Evolutionary conservation across 805 yeast genomes (phyloP), one percentile per base, ranked within the genome.

Genomic region (Saturnispora sanitii): DNA sequence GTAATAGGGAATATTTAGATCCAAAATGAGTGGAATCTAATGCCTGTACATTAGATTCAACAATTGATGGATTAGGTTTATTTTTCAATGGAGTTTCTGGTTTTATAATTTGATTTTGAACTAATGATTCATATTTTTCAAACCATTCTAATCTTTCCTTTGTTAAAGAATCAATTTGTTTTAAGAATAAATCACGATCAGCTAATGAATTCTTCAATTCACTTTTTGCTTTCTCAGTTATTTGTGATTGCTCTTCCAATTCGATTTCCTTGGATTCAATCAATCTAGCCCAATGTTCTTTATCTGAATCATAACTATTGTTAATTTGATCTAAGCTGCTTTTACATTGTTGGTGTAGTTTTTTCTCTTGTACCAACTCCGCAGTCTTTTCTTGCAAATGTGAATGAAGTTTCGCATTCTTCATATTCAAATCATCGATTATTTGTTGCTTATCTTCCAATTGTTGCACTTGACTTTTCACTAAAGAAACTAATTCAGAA

Each of bases 1-100:
- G 33, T 11, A 46, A 30, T 4, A 12, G 6, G 3, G 34, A 13
- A 18, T 34, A 41, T 15, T 16, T 6, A 2, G 21, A 17, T 4
- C 45, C 43, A 33, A 43, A 39, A 12, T 42, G 41, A 11, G 11
- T 40, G 16, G 16, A 27, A 27, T 27, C 30, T 27, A 7, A n/a
- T n/a, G 8, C n/a, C 16, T 16, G 34, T 15, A 19, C 21, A 17
- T 9, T 22, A 11, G 27, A 36, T 12, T 17, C 17, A n/a, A 27
- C 28, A 4, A 27, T 20, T 37, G 11, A 28, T 19, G n/a, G 33
- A 22, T 23, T 21, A 13, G 12, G 25, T 27, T 34, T 25, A 13
- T 22, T 16, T 32, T 23, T 19, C n/a, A 26, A 13, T 30, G 28
- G 8, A 12, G 21, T 23, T 18, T 38, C 32, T 11, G 20, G 17